phyloP scores from a whole-genome alignment of 140 eudicot species.

The Eryngium alpinum region DNA sequence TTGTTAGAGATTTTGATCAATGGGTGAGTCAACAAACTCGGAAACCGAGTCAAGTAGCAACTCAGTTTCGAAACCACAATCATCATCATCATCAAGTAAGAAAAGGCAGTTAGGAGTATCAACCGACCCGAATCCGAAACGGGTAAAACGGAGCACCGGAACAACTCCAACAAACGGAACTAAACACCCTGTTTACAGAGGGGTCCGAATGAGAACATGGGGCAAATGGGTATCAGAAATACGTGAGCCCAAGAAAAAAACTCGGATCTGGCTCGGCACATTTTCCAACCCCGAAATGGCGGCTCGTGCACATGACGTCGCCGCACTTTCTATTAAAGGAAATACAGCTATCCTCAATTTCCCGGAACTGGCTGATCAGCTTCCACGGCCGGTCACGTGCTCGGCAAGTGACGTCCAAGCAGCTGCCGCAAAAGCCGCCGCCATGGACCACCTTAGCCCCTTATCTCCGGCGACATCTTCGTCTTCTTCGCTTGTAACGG shows the following conservation, averaged over 20 bases:
- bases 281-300: slow-evolving; percentile 62
- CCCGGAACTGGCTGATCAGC: slow-evolving; percentile 39
- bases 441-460: slow-evolving; percentile 33
- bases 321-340: slow-evolving; percentile 51
- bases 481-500: slow-evolving; percentile 24
- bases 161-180: neutral
- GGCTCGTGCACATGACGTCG: slow-evolving; percentile 66
- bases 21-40: too few relatives aligned
- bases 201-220: slow-evolving; percentile 56
- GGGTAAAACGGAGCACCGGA: slow-evolving; percentile 19
- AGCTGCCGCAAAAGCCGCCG: slow-evolving; percentile 51
- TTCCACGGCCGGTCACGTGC: slow-evolving; percentile 46
- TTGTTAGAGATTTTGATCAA: too few relatives aligned
- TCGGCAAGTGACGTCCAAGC: slow-evolving; percentile 52
- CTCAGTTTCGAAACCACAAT: too few relatives aligned
- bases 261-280: slow-evolving; percentile 68
- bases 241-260: slow-evolving; percentile 52
- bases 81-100: slow-evolving; percentile 3
- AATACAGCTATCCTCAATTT: slow-evolving; percentile 48
- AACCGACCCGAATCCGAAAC: slow-evolving; percentile 33
- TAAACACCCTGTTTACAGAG: slow-evolving; percentile 52
- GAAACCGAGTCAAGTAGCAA: too few relatives aligned
- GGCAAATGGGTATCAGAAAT: slow-evolving; percentile 70
- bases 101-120: neutral
- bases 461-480: slow-evolving; percentile 22